phyloP scores from a whole-genome alignment of 164 flowering plant genomes.

The Platanus orientalis region DNA sequence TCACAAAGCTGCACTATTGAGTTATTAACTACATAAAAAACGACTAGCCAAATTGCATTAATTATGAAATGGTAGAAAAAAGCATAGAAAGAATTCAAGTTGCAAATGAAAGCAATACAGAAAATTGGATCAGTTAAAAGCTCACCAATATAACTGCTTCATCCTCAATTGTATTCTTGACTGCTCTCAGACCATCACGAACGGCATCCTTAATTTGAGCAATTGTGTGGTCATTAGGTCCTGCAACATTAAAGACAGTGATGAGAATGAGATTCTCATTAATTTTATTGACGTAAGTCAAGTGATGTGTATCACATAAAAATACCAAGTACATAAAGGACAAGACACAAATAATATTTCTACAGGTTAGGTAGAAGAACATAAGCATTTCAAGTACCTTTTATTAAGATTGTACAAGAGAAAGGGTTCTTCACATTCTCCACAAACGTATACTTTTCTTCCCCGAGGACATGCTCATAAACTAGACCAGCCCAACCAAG shows the following conservation, averaged over 20 bases:
- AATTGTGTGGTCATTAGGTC: slow-evolving; percentile 98
- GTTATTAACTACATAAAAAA: too few relatives aligned
- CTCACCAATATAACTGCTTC: slow-evolving; percentile 79
- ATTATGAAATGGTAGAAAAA: too few relatives aligned
- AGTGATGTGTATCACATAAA: too few relatives aligned
- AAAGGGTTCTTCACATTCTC: slow-evolving; percentile 90
- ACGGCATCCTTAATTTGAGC: slow-evolving; percentile 99
- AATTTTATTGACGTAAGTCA: too few relatives aligned
- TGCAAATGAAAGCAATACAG: background rate
- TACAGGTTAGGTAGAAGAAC: too few relatives aligned
- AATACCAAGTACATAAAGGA: too few relatives aligned
- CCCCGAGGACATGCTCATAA: slow-evolving; percentile 95
- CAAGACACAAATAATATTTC: too few relatives aligned
- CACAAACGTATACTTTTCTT: slow-evolving; percentile 94
- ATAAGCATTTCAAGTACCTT: slow-evolving; percentile 46
- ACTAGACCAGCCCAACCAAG: slow-evolving; percentile 99
- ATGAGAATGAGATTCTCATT: too few relatives aligned
- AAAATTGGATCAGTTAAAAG: background rate
- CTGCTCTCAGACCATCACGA: slow-evolving; percentile 93
- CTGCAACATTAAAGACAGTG: too few relatives aligned
- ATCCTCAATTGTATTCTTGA: slow-evolving; percentile 95
- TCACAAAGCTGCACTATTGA: too few relatives aligned
- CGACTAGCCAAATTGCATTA: too few relatives aligned
- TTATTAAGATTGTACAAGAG: slow-evolving; percentile 91
- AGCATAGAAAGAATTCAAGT: too few relatives aligned